A percentile compares a stretch with the other conserved stretches of the same genome.
Evolutionary conservation across 2,329 filamentous ascomycete genomes (phyloP).

Genomic region (Scorias spongiosa): DNA sequence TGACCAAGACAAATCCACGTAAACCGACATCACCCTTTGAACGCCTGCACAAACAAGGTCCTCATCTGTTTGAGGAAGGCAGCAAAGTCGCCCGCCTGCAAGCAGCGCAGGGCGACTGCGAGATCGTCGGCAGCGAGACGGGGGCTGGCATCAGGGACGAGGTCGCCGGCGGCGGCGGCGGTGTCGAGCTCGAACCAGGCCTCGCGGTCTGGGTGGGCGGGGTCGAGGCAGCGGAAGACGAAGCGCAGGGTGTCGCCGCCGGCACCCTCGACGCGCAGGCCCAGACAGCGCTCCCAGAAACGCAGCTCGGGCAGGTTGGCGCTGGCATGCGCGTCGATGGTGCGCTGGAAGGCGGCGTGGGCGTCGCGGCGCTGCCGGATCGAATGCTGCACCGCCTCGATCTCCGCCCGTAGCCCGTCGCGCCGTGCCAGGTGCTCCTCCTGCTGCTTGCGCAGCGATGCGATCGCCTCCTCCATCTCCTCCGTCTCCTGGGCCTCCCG

Average conservation of each 20-base stretch:
- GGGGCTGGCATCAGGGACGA: slow-evolving; percentile 65
- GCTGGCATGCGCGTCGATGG: slow-evolving; percentile 67
- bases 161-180: slow-evolving; percentile 59
- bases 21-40: slow-evolving; percentile 23
- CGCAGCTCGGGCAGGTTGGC: slow-evolving; percentile 88
- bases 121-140: slow-evolving; percentile 68
- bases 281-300: slow-evolving; percentile 89
- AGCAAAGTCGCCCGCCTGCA: slow-evolving; percentile 62
- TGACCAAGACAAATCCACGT: too few species aligned
- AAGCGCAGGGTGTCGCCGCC: slow-evolving; percentile 65
- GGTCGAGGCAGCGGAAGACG: slow-evolving; percentile 72
- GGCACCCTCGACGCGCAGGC: slow-evolving; percentile 73
- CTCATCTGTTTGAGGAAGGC: slow-evolving; percentile 69
- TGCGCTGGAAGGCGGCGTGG: slow-evolving; percentile 54
- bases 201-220: slow-evolving; percentile 75
- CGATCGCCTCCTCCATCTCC: slow-evolving; percentile 47
- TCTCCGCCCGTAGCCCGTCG: slow-evolving; percentile 40
- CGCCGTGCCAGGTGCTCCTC: slow-evolving; percentile 40
- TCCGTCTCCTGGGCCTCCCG: slow-evolving; percentile 61
- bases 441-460: slow-evolving; percentile 39
- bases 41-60: slow-evolving; percentile 49
- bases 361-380: slow-evolving; percentile 57
- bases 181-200: slow-evolving; percentile 89
- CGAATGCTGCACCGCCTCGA: slow-evolving; percentile 50
- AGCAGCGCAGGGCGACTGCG: slow-evolving; percentile 57